Evolutionary conservation across 768 basidiomycete species (phyloP).

Genomic region (Auricularia auricula-judae): DNA sequence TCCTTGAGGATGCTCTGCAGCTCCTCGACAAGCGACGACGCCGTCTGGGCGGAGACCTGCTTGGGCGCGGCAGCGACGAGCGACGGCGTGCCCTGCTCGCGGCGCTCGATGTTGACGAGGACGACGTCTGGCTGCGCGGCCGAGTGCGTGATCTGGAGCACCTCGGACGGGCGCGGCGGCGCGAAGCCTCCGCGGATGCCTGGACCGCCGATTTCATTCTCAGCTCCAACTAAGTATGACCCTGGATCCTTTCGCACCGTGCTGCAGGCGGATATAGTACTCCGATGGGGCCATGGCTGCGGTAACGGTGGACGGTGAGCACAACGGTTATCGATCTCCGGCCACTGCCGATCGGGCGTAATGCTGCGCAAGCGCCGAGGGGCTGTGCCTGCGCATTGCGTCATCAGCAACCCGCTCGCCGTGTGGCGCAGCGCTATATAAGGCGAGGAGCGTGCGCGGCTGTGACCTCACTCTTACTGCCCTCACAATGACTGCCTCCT

Average conservation of each 20-base stretch:
- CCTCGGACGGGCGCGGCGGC: conserved; percentile 48
- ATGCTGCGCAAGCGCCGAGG: neutral
- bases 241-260: conserved; percentile 28
- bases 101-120: conserved; percentile 34
- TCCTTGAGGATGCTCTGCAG: conserved; percentile 48
- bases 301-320: neutral
- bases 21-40: conserved; percentile 37
- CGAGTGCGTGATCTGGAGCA: conserved; percentile 41
- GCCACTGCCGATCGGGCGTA: neutral
- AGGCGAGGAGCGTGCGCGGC: neutral
- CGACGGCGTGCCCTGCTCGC: conserved; percentile 35
- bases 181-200: conserved; percentile 72
- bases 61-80: conserved; percentile 33
- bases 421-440: neutral
- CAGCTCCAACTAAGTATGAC: neutral
- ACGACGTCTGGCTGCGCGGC: conserved; percentile 25
- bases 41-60: conserved; percentile 20
- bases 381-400: neutral
- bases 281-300: conserved; percentile 37
- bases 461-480: neutral
- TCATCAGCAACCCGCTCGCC: neutral
- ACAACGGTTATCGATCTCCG: neutral
- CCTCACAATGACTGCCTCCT: neutral
- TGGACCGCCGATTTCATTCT: conserved; percentile 17
- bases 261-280: conserved; percentile 50